Percentiles rank a stretch among this genome's conserved stretches.
Conservation (phyloP, 208 protist genomes). For the Porcisia hertigi region DNA sequence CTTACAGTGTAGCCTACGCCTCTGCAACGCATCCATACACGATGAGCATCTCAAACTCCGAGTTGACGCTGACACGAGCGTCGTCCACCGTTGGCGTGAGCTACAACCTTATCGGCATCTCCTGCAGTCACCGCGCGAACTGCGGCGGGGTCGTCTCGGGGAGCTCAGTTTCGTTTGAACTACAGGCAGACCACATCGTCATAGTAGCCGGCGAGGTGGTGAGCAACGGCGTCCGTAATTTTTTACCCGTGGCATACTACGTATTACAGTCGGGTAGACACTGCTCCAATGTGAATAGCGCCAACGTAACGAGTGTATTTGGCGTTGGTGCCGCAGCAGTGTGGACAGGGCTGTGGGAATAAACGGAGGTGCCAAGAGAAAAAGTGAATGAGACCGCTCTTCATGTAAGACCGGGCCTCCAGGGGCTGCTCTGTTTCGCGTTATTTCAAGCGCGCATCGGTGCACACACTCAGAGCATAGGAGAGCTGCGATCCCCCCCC, state of each 20-base stretch:
- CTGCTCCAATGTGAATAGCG: conserved; percentile 7
- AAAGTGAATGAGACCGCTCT: background rate
- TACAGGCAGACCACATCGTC: conserved; percentile 7
- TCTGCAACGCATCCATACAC: conserved; percentile 17
- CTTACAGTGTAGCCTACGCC: conserved; percentile 27
- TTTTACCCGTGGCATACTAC: conserved; percentile 25
- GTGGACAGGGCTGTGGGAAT: conserved; percentile 11
- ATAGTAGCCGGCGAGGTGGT: conserved; percentile 20
- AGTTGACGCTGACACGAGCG: conserved; percentile 7
- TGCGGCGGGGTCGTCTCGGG: conserved; percentile 14
- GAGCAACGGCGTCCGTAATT: conserved; percentile 20
- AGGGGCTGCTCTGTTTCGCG: no score
- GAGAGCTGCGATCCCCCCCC: background rate
- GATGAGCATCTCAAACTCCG: conserved; percentile 7
- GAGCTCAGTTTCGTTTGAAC: conserved; percentile 6
- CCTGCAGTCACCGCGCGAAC: conserved; percentile 14
- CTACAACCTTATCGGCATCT: conserved; percentile 19
- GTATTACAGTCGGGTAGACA: conserved; percentile 4
- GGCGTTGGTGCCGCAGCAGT: conserved; percentile 1
- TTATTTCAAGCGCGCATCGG: no score
- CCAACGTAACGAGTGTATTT: conserved; percentile 20
- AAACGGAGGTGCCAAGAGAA: background rate
- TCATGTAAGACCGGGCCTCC: background rate
- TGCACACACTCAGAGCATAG: no score
- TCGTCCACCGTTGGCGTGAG: conserved; percentile 10